Percentiles rank a stretch among this genome's conserved stretches.
Conservation (phyloP, 306 rosid species). For the Rubus idaeus region DNA sequence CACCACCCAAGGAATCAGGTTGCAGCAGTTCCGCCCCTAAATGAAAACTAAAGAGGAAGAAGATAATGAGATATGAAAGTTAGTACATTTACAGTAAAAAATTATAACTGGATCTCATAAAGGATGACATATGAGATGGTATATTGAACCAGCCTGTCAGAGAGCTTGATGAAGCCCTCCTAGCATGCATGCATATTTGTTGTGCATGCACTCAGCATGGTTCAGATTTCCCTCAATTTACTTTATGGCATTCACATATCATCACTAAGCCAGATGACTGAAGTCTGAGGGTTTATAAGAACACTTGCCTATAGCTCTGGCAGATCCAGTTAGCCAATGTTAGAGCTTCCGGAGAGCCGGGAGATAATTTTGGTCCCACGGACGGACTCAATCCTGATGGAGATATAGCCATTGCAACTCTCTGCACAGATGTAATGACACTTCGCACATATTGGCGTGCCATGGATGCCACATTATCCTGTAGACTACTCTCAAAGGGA, state of each 20-base stretch:
- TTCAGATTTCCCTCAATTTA: not conserved
- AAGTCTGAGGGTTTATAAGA: not conserved
- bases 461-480: constrained; percentile 80
- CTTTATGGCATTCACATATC: not conserved
- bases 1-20: constrained; percentile 63
- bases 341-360: constrained; percentile 86
- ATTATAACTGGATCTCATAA: not conserved
- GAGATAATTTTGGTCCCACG: constrained; percentile 64
- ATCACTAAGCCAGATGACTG: not conserved
- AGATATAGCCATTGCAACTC: constrained; percentile 95
- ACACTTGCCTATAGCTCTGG: constrained; percentile 79
- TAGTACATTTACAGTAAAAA: not conserved
- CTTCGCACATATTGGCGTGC: constrained; percentile 87
- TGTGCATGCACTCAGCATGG: not conserved
- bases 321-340: constrained; percentile 90
- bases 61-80: not conserved
- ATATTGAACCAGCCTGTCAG: not conserved
- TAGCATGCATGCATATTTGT: not conserved
- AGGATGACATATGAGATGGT: not conserved
- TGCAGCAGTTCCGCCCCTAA: constrained; percentile 64
- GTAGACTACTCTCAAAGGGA: constrained; percentile 77
- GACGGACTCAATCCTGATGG: constrained; percentile 68
- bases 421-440: constrained; percentile 87
- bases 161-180: not conserved
- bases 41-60: constrained; percentile 48